Percentiles rank a stretch among this genome's conserved stretches.
phyloP scores from a whole-genome alignment of 1,139 yeast genomes.

The Petasospora rhodanensis region DNA sequence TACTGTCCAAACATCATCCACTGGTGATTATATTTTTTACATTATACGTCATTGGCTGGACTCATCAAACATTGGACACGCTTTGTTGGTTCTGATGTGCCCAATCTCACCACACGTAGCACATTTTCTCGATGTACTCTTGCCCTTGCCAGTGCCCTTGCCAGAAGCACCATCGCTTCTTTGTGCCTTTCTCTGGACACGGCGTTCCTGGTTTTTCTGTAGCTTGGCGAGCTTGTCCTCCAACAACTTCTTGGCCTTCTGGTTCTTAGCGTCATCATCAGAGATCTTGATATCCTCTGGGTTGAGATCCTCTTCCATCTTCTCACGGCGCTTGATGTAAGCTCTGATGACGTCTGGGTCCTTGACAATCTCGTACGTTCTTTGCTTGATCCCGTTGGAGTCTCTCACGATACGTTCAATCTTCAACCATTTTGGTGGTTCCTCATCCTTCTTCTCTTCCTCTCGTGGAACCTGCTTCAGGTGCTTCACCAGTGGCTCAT shows the following conservation, averaged over 20 bases:
- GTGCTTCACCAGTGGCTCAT: slow-evolving; percentile 37
- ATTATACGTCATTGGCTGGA: slow-evolving; percentile 17
- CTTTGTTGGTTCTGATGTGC: slow-evolving; percentile 81
- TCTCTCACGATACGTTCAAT: slow-evolving; percentile 82
- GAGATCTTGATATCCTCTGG: slow-evolving; percentile 70
- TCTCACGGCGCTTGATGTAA: slow-evolving; percentile 74
- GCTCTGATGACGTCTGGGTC: slow-evolving; percentile 89
- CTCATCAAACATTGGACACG: slow-evolving; percentile 79
- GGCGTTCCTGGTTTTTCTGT: slow-evolving; percentile 67
- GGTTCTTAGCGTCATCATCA: slow-evolving; percentile 80
- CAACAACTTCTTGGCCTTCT: slow-evolving; percentile 69
- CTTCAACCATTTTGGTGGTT: slow-evolving; percentile 45
- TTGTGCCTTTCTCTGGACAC: slow-evolving; percentile 55
- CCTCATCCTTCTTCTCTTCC: slow-evolving; percentile 21
- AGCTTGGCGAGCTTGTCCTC: slow-evolving; percentile 83
- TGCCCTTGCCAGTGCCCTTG: slow-evolving; percentile 41
- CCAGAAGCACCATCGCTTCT: slow-evolving; percentile 34
- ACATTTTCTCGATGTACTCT: slow-evolving; percentile 80
- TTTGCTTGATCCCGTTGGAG: slow-evolving; percentile 79
- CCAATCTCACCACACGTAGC: slow-evolving; percentile 95
- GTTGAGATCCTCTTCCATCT: slow-evolving; percentile 57
- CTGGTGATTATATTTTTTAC: slow-evolving; percentile 13
- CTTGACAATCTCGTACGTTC: slow-evolving; percentile 70
- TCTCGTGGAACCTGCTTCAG: slow-evolving; percentile 24
- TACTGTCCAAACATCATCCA: slow-evolving; percentile 24